A percentile compares a stretch with the other conserved stretches of the same genome.
phyloP scores from a whole-genome alignment of 257 asterid genomes.

The Nicotiana otophora region DNA sequence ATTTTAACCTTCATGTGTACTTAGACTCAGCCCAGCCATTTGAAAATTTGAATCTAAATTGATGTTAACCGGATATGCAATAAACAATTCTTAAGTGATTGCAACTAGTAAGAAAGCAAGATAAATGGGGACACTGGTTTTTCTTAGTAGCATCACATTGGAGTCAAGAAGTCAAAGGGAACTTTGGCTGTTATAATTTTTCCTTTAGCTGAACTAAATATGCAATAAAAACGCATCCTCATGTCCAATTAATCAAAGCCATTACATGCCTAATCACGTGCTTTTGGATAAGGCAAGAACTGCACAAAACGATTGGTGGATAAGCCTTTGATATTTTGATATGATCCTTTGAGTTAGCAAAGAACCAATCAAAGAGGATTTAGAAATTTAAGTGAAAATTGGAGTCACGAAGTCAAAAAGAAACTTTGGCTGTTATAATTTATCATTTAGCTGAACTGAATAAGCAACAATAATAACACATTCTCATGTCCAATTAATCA shows the following conservation, averaged over 20 bases:
- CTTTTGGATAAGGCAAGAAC: neutral
- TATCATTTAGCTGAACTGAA: constrained; percentile 11
- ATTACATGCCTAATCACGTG: constrained; percentile 18
- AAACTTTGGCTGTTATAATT: constrained; percentile 15
- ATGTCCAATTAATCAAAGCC: constrained; percentile 11
- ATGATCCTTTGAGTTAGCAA: neutral
- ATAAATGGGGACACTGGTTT: neutral
- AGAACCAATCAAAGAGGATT: too few species aligned
- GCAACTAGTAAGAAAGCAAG: neutral
- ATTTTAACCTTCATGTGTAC: too few species aligned
- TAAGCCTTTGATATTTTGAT: neutral
- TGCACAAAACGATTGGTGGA: too few species aligned
- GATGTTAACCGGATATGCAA: too few species aligned
- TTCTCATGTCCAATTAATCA: constrained; percentile 9
- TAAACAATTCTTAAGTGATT: neutral
- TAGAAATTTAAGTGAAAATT: neutral
- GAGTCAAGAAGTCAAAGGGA: constrained; percentile 14
- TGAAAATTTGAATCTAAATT: too few species aligned
- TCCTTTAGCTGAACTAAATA: constrained; percentile 9
- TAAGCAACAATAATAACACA: neutral
- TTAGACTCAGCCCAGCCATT: too few species aligned
- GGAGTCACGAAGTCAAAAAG: constrained; percentile 14
- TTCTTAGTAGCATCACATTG: constrained; percentile 16
- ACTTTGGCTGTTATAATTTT: constrained; percentile 15
- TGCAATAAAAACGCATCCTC: neutral